These are phyloP conservation scores for Sporodiniella umbellata DNA, from an alignment of 371 early-diverging fungal species.

Conservation along the genomic window DNA sequence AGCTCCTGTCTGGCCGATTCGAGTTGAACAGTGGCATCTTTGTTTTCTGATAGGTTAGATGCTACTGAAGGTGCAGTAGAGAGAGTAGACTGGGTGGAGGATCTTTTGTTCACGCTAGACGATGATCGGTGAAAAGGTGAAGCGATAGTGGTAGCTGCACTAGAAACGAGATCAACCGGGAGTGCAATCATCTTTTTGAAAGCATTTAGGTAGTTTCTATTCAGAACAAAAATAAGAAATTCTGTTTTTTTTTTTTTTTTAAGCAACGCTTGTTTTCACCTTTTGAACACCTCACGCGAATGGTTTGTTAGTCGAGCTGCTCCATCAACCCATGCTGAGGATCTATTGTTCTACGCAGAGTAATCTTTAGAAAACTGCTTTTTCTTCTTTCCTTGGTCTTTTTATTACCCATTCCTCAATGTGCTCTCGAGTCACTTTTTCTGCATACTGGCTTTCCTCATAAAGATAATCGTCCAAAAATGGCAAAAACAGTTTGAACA, in stretches of 20 bases:
- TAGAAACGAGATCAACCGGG: constrained; percentile 48
- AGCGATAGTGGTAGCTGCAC: constrained; percentile 45
- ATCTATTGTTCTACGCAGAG: constrained; percentile 17
- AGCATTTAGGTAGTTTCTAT: constrained; percentile 47
- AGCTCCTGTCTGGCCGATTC: constrained; percentile 33
- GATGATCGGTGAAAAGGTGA: constrained; percentile 19
- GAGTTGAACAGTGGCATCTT: constrained; percentile 16
- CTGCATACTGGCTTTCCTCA: constrained; percentile 41
- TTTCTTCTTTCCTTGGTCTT: not conserved
- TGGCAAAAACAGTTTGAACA: constrained; percentile 70
- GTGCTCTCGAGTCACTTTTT: constrained; percentile 26
- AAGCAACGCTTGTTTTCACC: no score
- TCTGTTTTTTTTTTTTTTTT: not conserved
- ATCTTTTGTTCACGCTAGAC: constrained; percentile 7
- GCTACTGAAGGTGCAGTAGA: constrained; percentile 27
- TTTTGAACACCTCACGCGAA: constrained; percentile 34
- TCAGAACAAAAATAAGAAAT: not conserved
- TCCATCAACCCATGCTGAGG: constrained; percentile 8
- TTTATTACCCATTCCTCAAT: constrained; percentile 52
- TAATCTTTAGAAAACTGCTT: not conserved
- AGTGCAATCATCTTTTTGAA: constrained; percentile 50
- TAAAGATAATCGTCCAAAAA: constrained; percentile 69
- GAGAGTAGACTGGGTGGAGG: constrained; percentile 14
- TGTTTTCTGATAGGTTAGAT: constrained; percentile 1
- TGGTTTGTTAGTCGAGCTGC: constrained; percentile 32